Conservation (phyloP, 1,284 basidiomycete species). For the Fomes fomentarius region DNA sequence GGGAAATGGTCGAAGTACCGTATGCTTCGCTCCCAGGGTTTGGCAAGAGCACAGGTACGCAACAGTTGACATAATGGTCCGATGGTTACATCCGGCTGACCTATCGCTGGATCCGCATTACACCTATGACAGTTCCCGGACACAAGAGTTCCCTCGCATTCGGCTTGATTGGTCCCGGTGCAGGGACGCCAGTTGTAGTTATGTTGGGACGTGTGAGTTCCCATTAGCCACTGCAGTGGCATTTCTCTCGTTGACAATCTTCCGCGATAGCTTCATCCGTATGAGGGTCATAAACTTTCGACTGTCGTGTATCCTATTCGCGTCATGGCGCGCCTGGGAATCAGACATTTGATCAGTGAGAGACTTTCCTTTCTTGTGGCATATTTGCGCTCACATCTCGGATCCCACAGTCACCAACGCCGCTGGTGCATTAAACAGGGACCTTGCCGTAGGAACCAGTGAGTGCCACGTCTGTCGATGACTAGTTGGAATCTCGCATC, state of each 20-base stretch:
- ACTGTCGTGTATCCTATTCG: conserved; percentile 80
- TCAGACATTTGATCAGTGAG: conserved; percentile 75
- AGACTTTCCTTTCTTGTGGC: conserved; percentile 9
- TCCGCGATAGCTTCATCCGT: conserved; percentile 70
- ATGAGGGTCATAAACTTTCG: conserved; percentile 74
- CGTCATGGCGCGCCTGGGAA: conserved; percentile 74
- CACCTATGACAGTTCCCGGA: conserved; percentile 71
- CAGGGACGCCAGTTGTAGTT: conserved; percentile 73
- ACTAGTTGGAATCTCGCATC: too few species aligned
- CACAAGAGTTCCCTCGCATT: conserved; percentile 81
- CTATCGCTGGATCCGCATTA: neutral
- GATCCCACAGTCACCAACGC: conserved; percentile 76
- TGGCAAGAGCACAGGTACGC: conserved; percentile 71
- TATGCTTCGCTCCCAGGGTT: conserved; percentile 71
- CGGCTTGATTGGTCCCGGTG: conserved; percentile 64
- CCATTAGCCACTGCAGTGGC: neutral
- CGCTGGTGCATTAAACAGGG: conserved; percentile 75
- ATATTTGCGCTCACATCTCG: neutral
- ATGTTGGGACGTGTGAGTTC: conserved; percentile 79
- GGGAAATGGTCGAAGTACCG: conserved; percentile 56
- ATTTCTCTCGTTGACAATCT: neutral
- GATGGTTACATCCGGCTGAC: neutral
- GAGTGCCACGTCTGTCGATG: too few species aligned
- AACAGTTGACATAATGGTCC: neutral
- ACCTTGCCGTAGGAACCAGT: conserved; percentile 82